Evolutionary conservation across 306 rosid genomes (phyloP), one percentile per base, ranked within the genome.

Genomic region (Malus asiatica): DNA sequence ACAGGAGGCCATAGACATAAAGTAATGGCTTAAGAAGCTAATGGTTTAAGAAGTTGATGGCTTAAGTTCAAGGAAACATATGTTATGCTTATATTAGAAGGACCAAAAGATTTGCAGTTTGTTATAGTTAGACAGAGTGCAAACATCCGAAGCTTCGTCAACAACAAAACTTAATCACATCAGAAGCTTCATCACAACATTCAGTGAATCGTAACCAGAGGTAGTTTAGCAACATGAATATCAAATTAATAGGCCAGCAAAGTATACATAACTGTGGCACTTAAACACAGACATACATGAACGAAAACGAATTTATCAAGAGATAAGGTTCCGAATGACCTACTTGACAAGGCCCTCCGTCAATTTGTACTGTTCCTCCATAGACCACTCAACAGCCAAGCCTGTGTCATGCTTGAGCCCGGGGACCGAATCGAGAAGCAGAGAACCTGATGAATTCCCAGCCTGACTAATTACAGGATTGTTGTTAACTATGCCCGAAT

Each of bases 301-400:
- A 51, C 53, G 23, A 75, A 63, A 74, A 40, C 29, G 46, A 63
- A 76, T 22, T n/a, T 40, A 45, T 5, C 13, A 29, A 20, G n/a
- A 61, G 22, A 45, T 2, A 62, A 62, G 77, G n/a, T 70, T 74
- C 38, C 35, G 70, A 77, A 87, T 48, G 62, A 89, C 97, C 80
- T 85, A 95, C 98, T 78, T 87, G 74, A 42, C 81, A 80, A 95
- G 97, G 68, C 97, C 96, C 73, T 93, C 92, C 70, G 90, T 93
- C 90, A 95, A 90, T 70, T 74, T 90, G 86, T 80, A 87, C 80
- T 95, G 97, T 77, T 95, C 99, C 55, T 95, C 97, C 75, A 87
- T 82, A 70, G 97, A 95, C 99, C 99, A 95, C 81, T 95, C 99
- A 44, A 95, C 99, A 11, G 99, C 97, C 83, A 92, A 84, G 16